Conservation (phyloP, 106 monocot genomes). For the Vanilla planifolia region DNA sequence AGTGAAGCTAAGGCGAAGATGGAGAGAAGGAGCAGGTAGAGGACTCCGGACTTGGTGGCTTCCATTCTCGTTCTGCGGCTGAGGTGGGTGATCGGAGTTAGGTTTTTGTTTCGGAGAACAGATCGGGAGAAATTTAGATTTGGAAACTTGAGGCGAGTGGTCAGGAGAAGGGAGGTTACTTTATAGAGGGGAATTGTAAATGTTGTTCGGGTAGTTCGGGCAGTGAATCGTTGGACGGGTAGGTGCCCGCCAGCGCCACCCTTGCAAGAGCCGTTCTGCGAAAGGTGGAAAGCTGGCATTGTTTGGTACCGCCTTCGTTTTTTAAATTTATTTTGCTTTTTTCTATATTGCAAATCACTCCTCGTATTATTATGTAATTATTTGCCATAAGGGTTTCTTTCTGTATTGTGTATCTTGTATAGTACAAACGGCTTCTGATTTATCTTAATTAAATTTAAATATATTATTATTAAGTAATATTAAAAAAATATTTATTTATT, state of each 20-base stretch:
- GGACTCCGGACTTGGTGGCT: neutral
- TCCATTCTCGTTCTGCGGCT: neutral
- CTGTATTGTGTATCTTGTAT: too few species aligned
- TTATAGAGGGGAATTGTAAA: neutral
- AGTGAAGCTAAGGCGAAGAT: neutral
- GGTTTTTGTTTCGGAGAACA: neutral
- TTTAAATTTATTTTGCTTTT: too few species aligned
- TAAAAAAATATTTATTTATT: too few species aligned
- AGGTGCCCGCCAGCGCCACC: neutral
- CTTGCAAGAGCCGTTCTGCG: neutral
- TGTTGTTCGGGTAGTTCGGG: neutral
- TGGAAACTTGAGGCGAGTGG: neutral
- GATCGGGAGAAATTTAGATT: neutral
- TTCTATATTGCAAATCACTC: too few species aligned
- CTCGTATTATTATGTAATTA: too few species aligned
- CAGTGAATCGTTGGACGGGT: neutral
- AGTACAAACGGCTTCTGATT: too few species aligned
- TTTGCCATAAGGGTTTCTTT: too few species aligned
- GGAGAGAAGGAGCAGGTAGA: neutral
- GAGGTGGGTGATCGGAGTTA: neutral
- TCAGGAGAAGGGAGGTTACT: neutral
- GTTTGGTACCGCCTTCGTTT: neutral
- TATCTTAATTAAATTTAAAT: too few species aligned
- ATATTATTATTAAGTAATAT: too few species aligned
- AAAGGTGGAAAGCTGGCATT: neutral